Evolutionary conservation across 2,329 filamentous ascomycete species (phyloP), one percentile per base, ranked within the genome.

Genomic region (Epichloe brachyelytri): DNA sequence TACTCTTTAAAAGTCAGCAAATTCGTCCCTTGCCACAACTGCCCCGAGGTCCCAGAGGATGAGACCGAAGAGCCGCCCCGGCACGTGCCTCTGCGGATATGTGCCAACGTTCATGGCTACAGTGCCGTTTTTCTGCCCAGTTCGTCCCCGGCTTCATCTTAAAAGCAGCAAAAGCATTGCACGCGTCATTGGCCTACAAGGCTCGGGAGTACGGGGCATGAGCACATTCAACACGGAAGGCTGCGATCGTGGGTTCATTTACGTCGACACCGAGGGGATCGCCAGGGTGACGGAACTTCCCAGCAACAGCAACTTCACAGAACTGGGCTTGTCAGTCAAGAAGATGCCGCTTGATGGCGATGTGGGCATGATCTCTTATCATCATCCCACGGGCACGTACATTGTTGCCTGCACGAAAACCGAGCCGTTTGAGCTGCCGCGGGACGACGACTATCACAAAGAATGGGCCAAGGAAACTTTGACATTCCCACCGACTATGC

Each of bases 111-210:
- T n/a, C 80, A 77, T 33, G 88, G 88, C 3, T 89, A 90, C 64
- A 84, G 80, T 61, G 79, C 86, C 1, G 83, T 97, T 1, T 93
- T 95, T 62, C 75, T 96, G 47, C 83, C 88, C 0, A 90, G 91
- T 0, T 68, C 76, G 4, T 88, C 88, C 0, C 91, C 0, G 83
- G 82, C 52, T 90, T 97, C 63, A 71, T 98, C 43, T 65, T 96
- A 43, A 94, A 60, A 88, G 88, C 46, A 79, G 88, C 37, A 86
- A 88, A 57, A 89, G 84, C 48, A 68, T 77, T 5, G 89, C 91
- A 0, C 82, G 81, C 57, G 78, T 95, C 14, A 67, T 95, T n/a
- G 76, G 79, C 11, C 70, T 96, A 1, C 79, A 83, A 54, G 84
- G 85, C 0, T 71, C 75, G 14, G 78, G 79, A 7, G 81, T 91